Conservation (phyloP, 2,329 filamentous ascomycete genomes). For the Mycosphaerella sp. region DNA sequence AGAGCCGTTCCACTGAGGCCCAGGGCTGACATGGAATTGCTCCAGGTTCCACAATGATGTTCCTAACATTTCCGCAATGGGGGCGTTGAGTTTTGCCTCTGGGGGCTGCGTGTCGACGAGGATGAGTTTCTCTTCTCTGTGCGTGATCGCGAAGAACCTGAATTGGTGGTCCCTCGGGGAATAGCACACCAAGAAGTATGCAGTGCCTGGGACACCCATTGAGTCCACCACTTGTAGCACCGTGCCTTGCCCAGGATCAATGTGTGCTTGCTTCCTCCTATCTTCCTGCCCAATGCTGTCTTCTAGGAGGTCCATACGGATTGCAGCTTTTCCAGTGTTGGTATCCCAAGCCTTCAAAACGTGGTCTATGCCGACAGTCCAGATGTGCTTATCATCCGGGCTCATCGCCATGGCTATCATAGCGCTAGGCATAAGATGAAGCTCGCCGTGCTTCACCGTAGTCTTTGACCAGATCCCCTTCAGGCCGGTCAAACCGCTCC, state of each 20-base stretch:
- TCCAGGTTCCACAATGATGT: slow-evolving; percentile 48
- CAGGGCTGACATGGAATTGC: slow-evolving; percentile 40
- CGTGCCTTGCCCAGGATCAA: slow-evolving; percentile 72
- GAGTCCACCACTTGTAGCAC: slow-evolving; percentile 61
- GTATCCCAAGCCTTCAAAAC: slow-evolving; percentile 85
- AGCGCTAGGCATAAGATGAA: slow-evolving; percentile 60
- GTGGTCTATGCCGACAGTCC: slow-evolving; percentile 86
- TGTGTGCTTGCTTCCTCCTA: slow-evolving; percentile 47
- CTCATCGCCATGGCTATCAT: slow-evolving; percentile 53
- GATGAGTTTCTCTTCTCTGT: slow-evolving; percentile 9
- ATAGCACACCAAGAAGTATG: slow-evolving; percentile 69
- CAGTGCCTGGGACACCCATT: slow-evolving; percentile 13
- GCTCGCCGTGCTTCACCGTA: slow-evolving; percentile 57
- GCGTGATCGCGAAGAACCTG: slow-evolving; percentile 78
- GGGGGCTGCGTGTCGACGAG: slow-evolving; percentile 49
- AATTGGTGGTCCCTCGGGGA: slow-evolving; percentile 87
- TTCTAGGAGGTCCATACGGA: slow-evolving; percentile 70
- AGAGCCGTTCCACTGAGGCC: slow-evolving; percentile 35
- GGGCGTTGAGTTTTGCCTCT: slow-evolving; percentile 54
- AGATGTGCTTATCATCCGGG: slow-evolving; percentile 49
- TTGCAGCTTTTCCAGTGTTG: slow-evolving; percentile 68
- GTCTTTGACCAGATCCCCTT: slow-evolving; percentile 57
- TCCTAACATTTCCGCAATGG: slow-evolving; percentile 46
- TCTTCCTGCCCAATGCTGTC: slow-evolving; percentile 42
- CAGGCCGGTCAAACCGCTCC: slow-evolving; percentile 57